Percentiles rank a stretch among this genome's conserved stretches.
These are phyloP conservation scores for Didymella pinodella DNA, from an alignment of 2,329 filamentous ascomycete genomes.

Conservation along the genomic window DNA sequence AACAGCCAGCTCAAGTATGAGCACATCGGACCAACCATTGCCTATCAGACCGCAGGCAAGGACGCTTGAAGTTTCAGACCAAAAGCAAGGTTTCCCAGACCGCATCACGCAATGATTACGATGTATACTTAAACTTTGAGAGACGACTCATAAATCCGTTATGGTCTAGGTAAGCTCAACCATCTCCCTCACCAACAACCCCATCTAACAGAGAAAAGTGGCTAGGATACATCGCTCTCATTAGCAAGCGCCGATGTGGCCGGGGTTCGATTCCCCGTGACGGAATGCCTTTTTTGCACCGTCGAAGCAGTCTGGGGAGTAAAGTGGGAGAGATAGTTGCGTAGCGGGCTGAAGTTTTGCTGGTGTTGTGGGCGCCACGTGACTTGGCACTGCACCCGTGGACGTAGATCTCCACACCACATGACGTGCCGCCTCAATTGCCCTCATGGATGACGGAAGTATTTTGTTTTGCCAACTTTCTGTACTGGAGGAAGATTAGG, in stretches of 20 bases:
- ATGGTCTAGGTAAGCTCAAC: conserved; percentile 19
- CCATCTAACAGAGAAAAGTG: conserved; percentile 4
- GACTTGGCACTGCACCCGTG: too few relatives aligned
- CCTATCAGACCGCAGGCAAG: not conserved
- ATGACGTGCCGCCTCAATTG: too few relatives aligned
- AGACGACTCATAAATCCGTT: conserved; percentile 5
- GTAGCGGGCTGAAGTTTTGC: too few relatives aligned
- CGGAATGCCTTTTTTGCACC: not conserved
- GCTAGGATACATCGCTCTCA: conserved; percentile 23
- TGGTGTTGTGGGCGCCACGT: too few relatives aligned
- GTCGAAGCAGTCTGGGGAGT: too few relatives aligned
- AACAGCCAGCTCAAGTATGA: not conserved
- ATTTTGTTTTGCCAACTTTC: not conserved
- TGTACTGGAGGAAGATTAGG: too few relatives aligned
- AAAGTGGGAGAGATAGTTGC: too few relatives aligned
- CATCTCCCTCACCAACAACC: not conserved
- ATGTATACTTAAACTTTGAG: too few relatives aligned
- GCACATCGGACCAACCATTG: not conserved
- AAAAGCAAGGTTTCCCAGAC: too few relatives aligned
- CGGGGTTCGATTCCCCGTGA: conserved; percentile 24
- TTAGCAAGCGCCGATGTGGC: conserved; percentile 21
- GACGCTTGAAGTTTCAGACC: too few relatives aligned
- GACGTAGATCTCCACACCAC: too few relatives aligned
- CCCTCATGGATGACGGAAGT: conserved; percentile 6
- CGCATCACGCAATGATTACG: too few relatives aligned